A percentile compares a stretch with the other conserved stretches of the same genome.
Evolutionary conservation across 1,284 basidiomycete genomes (phyloP).

Genomic region (Apiotrichum gracile): DNA sequence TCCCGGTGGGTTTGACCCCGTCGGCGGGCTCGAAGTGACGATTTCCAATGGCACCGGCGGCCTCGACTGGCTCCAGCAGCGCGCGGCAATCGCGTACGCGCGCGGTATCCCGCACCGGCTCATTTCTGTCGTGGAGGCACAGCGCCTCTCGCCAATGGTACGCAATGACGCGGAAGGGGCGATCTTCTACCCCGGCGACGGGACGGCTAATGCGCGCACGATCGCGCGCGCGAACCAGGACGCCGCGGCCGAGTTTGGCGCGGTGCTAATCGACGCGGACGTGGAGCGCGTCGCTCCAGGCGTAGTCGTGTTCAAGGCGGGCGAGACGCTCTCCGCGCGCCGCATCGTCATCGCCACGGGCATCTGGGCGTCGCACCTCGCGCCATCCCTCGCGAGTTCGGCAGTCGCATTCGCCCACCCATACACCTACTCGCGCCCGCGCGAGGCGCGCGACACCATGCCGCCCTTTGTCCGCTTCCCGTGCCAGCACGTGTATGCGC

Average conservation of each 20-base stretch:
- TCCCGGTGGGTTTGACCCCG: conserved; percentile 17
- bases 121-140: conserved; percentile 5
- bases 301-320: not conserved
- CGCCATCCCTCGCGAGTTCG: conserved; percentile 1
- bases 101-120: conserved; percentile 10
- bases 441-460: not conserved
- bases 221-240: conserved; percentile 14
- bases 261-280: conserved; percentile 10
- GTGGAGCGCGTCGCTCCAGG: no score
- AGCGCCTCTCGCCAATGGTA: conserved; percentile 16
- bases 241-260: conserved; percentile 10
- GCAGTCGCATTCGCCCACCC: conserved; percentile 24
- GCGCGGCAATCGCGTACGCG: conserved; percentile 4
- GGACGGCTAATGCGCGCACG: conserved; percentile 18
- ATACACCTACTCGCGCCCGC: conserved; percentile 17
- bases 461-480: conserved; percentile 27
- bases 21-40: conserved; percentile 22
- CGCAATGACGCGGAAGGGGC: not conserved
- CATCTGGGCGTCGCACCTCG: conserved; percentile 26
- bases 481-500: conserved; percentile 20
- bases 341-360: conserved; percentile 24
- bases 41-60: not conserved
- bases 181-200: conserved; percentile 18
- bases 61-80: not conserved
- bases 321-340: not conserved